Conservation (phyloP, 495 filamentous ascomycete species). For the Paragyromitra xinjiangensis region DNA sequence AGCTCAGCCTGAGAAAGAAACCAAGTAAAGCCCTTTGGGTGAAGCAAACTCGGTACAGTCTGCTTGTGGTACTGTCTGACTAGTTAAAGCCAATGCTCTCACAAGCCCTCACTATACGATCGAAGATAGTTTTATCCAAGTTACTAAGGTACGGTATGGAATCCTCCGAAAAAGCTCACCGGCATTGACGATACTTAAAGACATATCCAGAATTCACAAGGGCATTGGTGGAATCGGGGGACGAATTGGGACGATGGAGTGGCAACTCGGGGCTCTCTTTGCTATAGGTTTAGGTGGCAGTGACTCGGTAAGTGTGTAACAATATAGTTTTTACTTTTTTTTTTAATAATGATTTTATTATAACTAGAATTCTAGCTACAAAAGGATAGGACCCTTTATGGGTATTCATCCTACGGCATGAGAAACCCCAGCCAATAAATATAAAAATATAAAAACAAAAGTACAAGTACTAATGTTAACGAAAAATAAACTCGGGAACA, state of each 20-base stretch:
- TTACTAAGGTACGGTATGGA: conserved; percentile 12
- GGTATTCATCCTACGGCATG: too few species aligned
- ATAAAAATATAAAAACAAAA: too few species aligned
- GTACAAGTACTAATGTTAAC: too few species aligned
- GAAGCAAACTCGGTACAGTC: conserved; percentile 11
- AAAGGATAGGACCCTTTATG: too few species aligned
- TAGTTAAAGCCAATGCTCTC: conserved; percentile 9
- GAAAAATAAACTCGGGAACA: too few species aligned
- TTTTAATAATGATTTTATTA: too few species aligned
- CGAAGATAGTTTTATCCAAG: conserved; percentile 21
- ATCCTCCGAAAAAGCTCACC: not conserved
- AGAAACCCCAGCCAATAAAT: too few species aligned
- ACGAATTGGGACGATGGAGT: conserved; percentile 18
- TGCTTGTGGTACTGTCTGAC: not conserved
- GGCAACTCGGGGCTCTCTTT: conserved; percentile 19
- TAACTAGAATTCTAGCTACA: too few species aligned
- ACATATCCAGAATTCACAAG: too few species aligned
- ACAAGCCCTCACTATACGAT: conserved; percentile 8
- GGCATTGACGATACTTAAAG: conserved; percentile 8
- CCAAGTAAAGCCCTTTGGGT: conserved; percentile 21
- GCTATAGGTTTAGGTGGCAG: conserved; percentile 20
- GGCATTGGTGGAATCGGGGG: conserved; percentile 10
- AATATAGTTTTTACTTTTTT: conserved; percentile 17
- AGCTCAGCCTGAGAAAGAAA: conserved; percentile 21
- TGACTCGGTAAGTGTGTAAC: conserved; percentile 29